A percentile compares a stretch with the other conserved stretches of the same genome.
phyloP scores from a whole-genome alignment of 2,329 filamentous ascomycete species.

The Amauroascus verrucosus region DNA sequence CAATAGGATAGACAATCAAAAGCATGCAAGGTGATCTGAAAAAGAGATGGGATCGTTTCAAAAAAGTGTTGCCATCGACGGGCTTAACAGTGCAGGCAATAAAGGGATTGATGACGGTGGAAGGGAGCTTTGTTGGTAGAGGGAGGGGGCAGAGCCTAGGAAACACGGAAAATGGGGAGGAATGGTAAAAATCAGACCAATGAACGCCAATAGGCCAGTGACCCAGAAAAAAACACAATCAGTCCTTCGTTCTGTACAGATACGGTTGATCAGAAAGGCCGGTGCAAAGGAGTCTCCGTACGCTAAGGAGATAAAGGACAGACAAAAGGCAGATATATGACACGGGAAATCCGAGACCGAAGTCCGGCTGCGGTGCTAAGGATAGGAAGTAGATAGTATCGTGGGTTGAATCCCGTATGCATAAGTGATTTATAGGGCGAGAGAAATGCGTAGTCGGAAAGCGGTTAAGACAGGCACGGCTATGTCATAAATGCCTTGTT shows the following conservation, averaged over 20 bases:
- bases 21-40: not conserved
- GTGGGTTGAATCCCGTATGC: slow-evolving; percentile 1
- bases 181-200: slow-evolving; percentile 2
- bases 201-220: slow-evolving; percentile 1
- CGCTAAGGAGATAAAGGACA: not conserved
- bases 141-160: not conserved
- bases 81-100: not conserved
- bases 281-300: not conserved
- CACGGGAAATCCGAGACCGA: not conserved
- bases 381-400: not conserved
- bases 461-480: not conserved
- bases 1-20: not conserved
- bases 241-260: slow-evolving; percentile 8
- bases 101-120: not conserved
- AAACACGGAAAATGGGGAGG: slow-evolving; percentile 10
- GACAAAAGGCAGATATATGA: not conserved
- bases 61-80: not conserved
- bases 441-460: not conserved
- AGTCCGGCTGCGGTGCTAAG: not conserved
- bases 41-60: not conserved
- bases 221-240: not conserved
- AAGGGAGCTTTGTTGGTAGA: not conserved
- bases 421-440: not conserved
- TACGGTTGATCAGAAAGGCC: not conserved
- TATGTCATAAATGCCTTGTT: not conserved